Evolutionary conservation across 805 yeast genomes (phyloP).

Genomic region (Geotrichum ghanense): DNA sequence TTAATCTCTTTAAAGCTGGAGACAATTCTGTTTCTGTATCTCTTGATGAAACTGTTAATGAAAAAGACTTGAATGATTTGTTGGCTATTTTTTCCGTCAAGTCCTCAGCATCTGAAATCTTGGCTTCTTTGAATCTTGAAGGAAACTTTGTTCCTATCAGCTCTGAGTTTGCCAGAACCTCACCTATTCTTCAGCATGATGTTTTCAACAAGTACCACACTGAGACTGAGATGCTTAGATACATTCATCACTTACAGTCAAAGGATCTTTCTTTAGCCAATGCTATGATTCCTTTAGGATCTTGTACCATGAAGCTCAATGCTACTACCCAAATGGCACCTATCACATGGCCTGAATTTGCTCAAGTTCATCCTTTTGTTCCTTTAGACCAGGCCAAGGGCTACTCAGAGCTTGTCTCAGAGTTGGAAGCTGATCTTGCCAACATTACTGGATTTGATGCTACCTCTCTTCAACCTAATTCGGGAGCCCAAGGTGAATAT

Average conservation of each 20-base stretch:
- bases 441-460: conserved; percentile 90
- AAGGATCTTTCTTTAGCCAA: conserved; percentile 90
- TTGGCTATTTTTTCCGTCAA: conserved; percentile 45
- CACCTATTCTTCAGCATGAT: conserved; percentile 41
- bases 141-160: conserved; percentile 32
- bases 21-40: conserved; percentile 59
- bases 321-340: conserved; percentile 94
- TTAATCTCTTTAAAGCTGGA: conserved; percentile 66
- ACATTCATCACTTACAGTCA: conserved; percentile 70
- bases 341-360: conserved; percentile 88
- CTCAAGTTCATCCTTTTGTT: conserved; percentile 82
- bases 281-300: conserved; percentile 95
- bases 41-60: conserved; percentile 78
- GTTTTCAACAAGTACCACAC: conserved; percentile 85
- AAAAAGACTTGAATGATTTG: conserved; percentile 47
- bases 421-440: conserved; percentile 74
- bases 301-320: conserved; percentile 96
- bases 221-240: conserved; percentile 90
- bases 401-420: conserved; percentile 60
- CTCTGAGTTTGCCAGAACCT: conserved; percentile 20
- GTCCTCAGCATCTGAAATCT: conserved; percentile 11
- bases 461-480: conserved; percentile 88
- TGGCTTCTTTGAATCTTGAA: conserved; percentile 20
- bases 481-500: conserved; percentile 98
- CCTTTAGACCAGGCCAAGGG: conserved; percentile 87